Percentiles rank a stretch among this genome's conserved stretches.
These are phyloP conservation scores for Apiospora malaysiana DNA, from an alignment of 2,329 filamentous ascomycete genomes.

Conservation along the genomic window DNA sequence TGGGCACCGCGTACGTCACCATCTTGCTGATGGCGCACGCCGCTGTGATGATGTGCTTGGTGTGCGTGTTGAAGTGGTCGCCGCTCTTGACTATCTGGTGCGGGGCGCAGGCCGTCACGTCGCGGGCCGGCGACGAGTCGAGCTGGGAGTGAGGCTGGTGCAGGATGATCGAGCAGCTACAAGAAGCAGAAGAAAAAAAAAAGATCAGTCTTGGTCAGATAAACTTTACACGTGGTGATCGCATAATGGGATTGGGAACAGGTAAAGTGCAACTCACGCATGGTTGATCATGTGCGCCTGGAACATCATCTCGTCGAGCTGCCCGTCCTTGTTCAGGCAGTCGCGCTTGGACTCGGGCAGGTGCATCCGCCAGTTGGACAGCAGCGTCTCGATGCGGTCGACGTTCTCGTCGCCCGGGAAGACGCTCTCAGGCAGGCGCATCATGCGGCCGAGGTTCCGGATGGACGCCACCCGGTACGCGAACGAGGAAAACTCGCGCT, in stretches of 20 bases:
- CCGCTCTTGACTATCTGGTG: slow-evolving; percentile 57
- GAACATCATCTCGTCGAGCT: slow-evolving; percentile 89
- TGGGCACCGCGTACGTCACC: slow-evolving; percentile 73
- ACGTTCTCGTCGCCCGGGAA: slow-evolving; percentile 61
- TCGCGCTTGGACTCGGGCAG: slow-evolving; percentile 75
- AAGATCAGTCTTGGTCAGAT: no score
- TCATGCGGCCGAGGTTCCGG: slow-evolving; percentile 78
- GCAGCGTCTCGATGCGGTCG: slow-evolving; percentile 55
- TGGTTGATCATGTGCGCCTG: slow-evolving; percentile 83
- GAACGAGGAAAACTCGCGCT: slow-evolving; percentile 80
- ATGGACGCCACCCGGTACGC: slow-evolving; percentile 83
- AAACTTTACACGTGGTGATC: no score
- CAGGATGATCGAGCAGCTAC: slow-evolving; percentile 71
- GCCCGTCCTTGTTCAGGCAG: slow-evolving; percentile 70
- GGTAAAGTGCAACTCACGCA: no score
- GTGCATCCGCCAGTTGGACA: slow-evolving; percentile 80
- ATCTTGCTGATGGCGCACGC: slow-evolving; percentile 79
- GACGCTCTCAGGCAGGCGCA: slow-evolving; percentile 60
- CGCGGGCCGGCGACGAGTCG: slow-evolving; percentile 63
- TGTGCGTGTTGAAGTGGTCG: slow-evolving; percentile 68
- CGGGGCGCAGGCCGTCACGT: slow-evolving; percentile 71
- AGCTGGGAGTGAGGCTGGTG: slow-evolving; percentile 82
- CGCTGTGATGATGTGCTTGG: slow-evolving; percentile 79
- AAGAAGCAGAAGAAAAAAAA: no score
- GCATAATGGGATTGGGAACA: no score